These are phyloP conservation scores for Metarhizium album DNA, from an alignment of 2,329 filamentous ascomycete species.

Conservation along the genomic window DNA sequence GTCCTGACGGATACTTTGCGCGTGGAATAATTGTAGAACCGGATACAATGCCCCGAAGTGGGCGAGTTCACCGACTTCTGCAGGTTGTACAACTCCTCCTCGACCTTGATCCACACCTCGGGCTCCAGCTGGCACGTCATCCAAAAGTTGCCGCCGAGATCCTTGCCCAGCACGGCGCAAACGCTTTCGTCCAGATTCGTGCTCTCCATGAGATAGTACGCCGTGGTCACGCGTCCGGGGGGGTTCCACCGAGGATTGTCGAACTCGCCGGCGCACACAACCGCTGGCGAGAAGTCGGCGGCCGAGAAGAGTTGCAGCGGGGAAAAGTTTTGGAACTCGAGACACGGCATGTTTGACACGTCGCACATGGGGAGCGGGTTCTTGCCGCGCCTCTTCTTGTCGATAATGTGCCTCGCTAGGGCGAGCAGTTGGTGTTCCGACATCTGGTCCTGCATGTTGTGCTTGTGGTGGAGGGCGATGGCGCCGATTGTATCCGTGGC, in stretches of 20 bases:
- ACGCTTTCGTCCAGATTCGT: not conserved
- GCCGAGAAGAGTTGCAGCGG: slow-evolving; percentile 4
- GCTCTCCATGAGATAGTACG: slow-evolving; percentile 1
- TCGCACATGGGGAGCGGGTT: not conserved
- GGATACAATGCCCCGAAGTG: slow-evolving; percentile 2
- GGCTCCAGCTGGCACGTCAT: slow-evolving; percentile 8
- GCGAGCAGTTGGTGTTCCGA: slow-evolving; percentile 2
- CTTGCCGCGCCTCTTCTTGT: not conserved
- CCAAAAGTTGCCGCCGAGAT: slow-evolving; percentile 6
- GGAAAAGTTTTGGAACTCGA: slow-evolving; percentile 5
- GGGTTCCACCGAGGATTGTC: slow-evolving; percentile 3
- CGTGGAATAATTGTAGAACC: not conserved
- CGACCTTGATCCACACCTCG: slow-evolving; percentile 6
- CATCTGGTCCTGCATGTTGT: slow-evolving; percentile 2
- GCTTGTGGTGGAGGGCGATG: slow-evolving; percentile 6
- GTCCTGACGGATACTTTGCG: not conserved
- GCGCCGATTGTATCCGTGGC: not conserved
- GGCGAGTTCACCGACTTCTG: slow-evolving; percentile 7
- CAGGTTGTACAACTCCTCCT: slow-evolving; percentile 7
- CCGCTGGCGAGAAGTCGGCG: slow-evolving; percentile 5
- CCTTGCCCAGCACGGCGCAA: slow-evolving; percentile 6
- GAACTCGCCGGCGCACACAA: not conserved
- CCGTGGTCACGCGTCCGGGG: slow-evolving; percentile 5
- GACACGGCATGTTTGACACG: not conserved
- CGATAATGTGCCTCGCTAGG: not conserved